phyloP scores from a whole-genome alignment of 1,284 basidiomycete species.

The Ustilago vetiveriae region DNA sequence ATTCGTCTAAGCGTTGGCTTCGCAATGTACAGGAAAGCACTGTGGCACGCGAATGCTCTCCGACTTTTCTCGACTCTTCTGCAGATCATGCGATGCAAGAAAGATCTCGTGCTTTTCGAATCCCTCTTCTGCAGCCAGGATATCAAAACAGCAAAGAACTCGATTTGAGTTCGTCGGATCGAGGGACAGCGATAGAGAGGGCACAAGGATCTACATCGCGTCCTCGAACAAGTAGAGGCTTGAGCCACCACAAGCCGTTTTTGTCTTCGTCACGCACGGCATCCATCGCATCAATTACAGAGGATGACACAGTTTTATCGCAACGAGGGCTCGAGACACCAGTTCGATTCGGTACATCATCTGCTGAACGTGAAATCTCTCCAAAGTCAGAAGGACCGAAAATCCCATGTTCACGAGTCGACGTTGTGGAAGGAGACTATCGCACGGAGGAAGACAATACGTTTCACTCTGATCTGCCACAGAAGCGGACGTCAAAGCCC shows the following conservation, averaged over 20 bases:
- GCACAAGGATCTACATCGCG: slow-evolving; percentile 1
- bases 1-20: slow-evolving; percentile 9
- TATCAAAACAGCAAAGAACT: background rate
- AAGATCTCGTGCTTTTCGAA: background rate
- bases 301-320: slow-evolving; percentile 1
- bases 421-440: too few species aligned
- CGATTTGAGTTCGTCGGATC: background rate
- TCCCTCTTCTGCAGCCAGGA: slow-evolving; percentile 1
- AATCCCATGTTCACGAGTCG: too few species aligned
- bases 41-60: too few species aligned
- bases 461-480: too few species aligned
- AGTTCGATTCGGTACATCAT: slow-evolving; percentile 20
- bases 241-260: slow-evolving; percentile 16
- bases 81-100: background rate
- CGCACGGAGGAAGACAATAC: too few species aligned
- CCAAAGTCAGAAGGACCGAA: too few species aligned
- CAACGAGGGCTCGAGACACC: background rate
- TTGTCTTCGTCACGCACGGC: slow-evolving; percentile 21
- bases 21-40: background rate
- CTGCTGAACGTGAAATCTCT: too few species aligned
- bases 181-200: background rate
- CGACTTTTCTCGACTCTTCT: too few species aligned
- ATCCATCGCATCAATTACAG: slow-evolving; percentile 16
- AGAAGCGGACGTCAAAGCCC: too few species aligned
- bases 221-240: slow-evolving; percentile 28